Percentiles rank a stretch among this genome's conserved stretches.
These are phyloP conservation scores for Thyridium curvatum DNA, from an alignment of 2,329 filamentous ascomycete species.

Conservation along the genomic window DNA sequence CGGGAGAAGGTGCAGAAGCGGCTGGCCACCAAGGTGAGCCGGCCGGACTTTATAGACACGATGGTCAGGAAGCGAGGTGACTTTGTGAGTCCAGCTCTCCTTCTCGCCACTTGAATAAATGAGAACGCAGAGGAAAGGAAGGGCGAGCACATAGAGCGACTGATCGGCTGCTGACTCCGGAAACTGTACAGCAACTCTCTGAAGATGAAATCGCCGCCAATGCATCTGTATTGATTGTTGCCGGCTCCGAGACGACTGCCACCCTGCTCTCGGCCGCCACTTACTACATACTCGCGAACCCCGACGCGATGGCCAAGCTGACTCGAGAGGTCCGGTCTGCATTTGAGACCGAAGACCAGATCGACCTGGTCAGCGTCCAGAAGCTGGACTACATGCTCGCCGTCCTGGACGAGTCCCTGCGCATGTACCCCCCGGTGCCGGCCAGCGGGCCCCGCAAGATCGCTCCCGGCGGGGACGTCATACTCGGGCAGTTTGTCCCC, in stretches of 20 bases:
- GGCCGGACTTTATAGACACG: conserved; percentile 9
- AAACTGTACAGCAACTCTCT: conserved; percentile 1
- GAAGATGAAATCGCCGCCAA: conserved; percentile 1
- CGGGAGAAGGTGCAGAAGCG: conserved; percentile 5
- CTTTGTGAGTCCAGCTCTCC: no score
- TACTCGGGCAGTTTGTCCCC: conserved; percentile 23
- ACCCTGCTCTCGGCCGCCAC: conserved; percentile 32
- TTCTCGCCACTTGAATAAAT: no score
- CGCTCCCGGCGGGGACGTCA: conserved; percentile 21
- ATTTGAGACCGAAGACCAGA: conserved; percentile 28
- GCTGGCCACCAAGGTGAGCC: background rate
- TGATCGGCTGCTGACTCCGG: no score
- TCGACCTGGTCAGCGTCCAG: conserved; percentile 18
- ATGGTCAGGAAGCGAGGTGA: no score
- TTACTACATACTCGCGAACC: conserved; percentile 32
- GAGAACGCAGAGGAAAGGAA: no score
- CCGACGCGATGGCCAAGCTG: conserved; percentile 26
- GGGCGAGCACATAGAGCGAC: no score
- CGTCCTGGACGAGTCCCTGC: conserved; percentile 25
- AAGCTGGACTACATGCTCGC: conserved; percentile 24
- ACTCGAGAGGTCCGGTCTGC: conserved; percentile 30
- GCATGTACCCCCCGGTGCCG: conserved; percentile 24
- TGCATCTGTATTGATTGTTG: conserved; percentile 27
- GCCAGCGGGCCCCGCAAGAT: conserved; percentile 19
- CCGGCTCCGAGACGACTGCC: conserved; percentile 45